A percentile compares a stretch with the other conserved stretches of the same genome.
Evolutionary conservation across 2,329 filamentous ascomycete genomes (phyloP).

Genomic region (Pseudogymnoascus sp.): DNA sequence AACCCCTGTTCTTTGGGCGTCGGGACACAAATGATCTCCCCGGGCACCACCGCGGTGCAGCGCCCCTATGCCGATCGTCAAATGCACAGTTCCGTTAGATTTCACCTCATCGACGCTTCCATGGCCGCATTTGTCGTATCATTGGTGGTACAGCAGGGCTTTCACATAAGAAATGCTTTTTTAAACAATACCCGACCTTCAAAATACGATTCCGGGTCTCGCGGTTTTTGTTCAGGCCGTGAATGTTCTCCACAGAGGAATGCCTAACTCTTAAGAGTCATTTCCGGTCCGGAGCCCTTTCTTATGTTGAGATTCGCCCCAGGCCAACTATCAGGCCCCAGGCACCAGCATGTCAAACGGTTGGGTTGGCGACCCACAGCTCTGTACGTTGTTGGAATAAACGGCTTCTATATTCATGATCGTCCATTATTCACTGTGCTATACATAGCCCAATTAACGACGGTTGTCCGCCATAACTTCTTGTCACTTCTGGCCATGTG

Average conservation of each 20-base stretch:
- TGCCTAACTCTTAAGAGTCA: not conserved
- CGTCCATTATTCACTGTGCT: not conserved
- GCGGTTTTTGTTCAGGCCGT: not conserved
- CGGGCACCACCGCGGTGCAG: not conserved
- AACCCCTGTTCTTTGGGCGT: not conserved
- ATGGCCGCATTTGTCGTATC: not conserved
- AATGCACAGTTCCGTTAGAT: not conserved
- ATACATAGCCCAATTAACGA: not conserved
- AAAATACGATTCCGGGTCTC: not conserved
- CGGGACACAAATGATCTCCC: not conserved
- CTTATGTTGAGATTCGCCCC: not conserved
- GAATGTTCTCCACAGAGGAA: not conserved
- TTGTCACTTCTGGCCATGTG: not conserved
- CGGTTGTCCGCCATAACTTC: not conserved
- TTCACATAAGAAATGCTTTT: not conserved
- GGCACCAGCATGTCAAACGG: not conserved
- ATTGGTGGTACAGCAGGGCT: not conserved
- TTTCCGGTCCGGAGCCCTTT: not conserved
- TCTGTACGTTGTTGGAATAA: not conserved
- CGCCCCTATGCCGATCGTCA: not conserved
- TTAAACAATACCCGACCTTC: not conserved
- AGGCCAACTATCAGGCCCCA: not conserved
- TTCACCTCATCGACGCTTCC: conserved; percentile 6
- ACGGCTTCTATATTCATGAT: not conserved
- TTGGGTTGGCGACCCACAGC: not conserved